Conservation (phyloP, 768 basidiomycete species). For the Serendipita vermifera region DNA sequence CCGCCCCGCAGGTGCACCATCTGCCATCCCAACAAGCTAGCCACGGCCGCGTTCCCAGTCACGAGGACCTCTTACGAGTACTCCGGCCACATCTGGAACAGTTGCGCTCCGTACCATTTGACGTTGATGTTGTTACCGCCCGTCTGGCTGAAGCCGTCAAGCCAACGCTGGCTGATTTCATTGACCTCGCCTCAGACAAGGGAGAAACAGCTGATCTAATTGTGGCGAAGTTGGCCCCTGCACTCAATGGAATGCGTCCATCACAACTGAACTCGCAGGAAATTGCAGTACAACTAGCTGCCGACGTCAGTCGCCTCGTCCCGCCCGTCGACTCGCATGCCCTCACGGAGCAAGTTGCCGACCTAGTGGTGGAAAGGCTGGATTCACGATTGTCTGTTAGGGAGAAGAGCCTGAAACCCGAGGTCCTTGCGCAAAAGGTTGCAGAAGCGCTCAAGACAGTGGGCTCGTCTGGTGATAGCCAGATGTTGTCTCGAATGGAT, state of each 20-base stretch:
- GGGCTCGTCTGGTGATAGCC: neutral
- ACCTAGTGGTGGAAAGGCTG: constrained; percentile 73
- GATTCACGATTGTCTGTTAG: constrained; percentile 69
- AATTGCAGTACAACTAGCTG: constrained; percentile 44
- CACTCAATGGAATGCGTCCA: constrained; percentile 25
- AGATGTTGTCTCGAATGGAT: neutral
- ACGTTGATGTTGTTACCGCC: constrained; percentile 63
- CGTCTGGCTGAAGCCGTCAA: constrained; percentile 76
- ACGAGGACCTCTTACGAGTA: constrained; percentile 18
- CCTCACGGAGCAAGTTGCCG: constrained; percentile 81
- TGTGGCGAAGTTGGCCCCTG: constrained; percentile 54
- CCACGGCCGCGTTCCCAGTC: constrained; percentile 5
- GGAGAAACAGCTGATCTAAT: constrained; percentile 76
- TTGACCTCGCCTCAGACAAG: constrained; percentile 80
- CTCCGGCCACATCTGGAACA: constrained; percentile 50
- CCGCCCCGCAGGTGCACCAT: no score
- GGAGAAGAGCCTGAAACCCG: constrained; percentile 33
- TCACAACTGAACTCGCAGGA: constrained; percentile 42
- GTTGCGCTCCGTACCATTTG: constrained; percentile 51
- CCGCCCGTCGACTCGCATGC: constrained; percentile 71
- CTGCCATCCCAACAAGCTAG: neutral
- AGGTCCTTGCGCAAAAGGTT: constrained; percentile 10
- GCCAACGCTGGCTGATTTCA: constrained; percentile 77
- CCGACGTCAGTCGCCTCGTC: constrained; percentile 58
- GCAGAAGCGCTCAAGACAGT: neutral